phyloP scores from a whole-genome alignment of 1,284 basidiomycete species.

The Kalmanozyma brasiliensis region DNA sequence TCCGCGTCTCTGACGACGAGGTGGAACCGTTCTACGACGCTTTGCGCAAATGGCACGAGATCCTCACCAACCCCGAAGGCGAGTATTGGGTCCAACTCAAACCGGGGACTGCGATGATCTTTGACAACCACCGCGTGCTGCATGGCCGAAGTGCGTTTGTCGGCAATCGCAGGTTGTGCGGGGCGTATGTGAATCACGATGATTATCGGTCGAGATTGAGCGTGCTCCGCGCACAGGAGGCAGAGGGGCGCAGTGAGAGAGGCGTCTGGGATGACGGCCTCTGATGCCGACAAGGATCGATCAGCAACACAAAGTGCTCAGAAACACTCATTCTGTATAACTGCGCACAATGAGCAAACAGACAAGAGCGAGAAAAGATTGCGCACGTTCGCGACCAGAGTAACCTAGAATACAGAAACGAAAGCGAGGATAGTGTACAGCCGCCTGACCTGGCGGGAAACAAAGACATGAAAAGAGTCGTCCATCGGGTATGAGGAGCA shows the following conservation, averaged over 20 bases:
- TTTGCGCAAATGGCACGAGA: constrained; percentile 77
- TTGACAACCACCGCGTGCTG: constrained; percentile 93
- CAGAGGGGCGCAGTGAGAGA: constrained; percentile 17
- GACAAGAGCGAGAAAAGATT: not conserved
- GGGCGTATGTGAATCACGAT: constrained; percentile 76
- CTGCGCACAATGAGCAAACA: too few relatives aligned
- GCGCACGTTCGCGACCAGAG: too few relatives aligned
- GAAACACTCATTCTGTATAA: too few relatives aligned
- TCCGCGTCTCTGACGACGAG: constrained; percentile 33
- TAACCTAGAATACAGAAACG: too few relatives aligned
- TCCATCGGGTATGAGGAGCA: too few relatives aligned
- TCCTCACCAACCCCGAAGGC: constrained; percentile 80
- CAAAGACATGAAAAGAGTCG: not conserved
- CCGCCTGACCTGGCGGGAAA: too few relatives aligned
- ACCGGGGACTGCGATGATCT: constrained; percentile 84
- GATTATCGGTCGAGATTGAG: constrained; percentile 56
- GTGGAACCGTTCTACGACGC: constrained; percentile 78
- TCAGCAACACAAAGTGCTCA: too few relatives aligned
- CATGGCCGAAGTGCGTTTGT: constrained; percentile 90
- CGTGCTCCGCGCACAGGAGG: constrained; percentile 43
- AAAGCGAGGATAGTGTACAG: too few relatives aligned
- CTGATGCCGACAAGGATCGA: too few relatives aligned
- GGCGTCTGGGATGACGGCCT: constrained; percentile 62
- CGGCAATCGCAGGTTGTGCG: constrained; percentile 90
- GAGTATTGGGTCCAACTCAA: constrained; percentile 90